Base-by-base conservation (phyloP, 257 asterid species). In the Thymus mandschuricus region DNA sequence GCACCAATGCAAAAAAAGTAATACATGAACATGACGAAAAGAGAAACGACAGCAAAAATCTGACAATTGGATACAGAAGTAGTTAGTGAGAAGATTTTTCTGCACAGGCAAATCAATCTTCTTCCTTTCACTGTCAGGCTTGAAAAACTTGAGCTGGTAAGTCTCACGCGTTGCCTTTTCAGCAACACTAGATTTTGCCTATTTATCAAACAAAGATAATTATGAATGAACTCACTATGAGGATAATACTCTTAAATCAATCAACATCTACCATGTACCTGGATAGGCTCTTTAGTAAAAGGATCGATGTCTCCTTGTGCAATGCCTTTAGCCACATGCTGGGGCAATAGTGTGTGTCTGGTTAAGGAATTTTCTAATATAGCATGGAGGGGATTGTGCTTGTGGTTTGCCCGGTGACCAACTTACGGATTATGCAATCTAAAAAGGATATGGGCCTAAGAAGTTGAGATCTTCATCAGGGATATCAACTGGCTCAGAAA, bases 381-480 rank as follows among this genome's bases (percentile, higher is more conserved):
- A 77, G 73, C 68, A 69, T 15, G 64, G 68, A 65, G 38, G 9
- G 31, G 64, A 7, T 71, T 68, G 48, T 64, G 43, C 41, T 76
- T 75, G 51, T 48, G 29, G 21, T 21, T 0, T 21, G 21, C 21
- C 21, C 0, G 21, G 40, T 69, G 68, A 68, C 12, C n/a, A 70
- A 4, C 61, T 15, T 15, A 59, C 11, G 27, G 61, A 74, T 52
- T 51, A 68, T 61, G 49, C 46, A 56, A 64, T 41, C 38, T 43
- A 65, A 79, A 66, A 86, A 89, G 97, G 99, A 94, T 94, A 94
- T 91, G 98, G 97, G 38, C 99, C 99, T 80, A 92, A 79, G 85
- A 95, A 95, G 66, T 88, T 95, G 33, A 82, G 75, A 79, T 82
- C 86, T 66, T 84, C 91, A 75, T 78, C 80, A 7, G 69, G 55